Evolutionary conservation across 768 basidiomycete species (phyloP).

Genomic region (Chlorophyllum brunneum): DNA sequence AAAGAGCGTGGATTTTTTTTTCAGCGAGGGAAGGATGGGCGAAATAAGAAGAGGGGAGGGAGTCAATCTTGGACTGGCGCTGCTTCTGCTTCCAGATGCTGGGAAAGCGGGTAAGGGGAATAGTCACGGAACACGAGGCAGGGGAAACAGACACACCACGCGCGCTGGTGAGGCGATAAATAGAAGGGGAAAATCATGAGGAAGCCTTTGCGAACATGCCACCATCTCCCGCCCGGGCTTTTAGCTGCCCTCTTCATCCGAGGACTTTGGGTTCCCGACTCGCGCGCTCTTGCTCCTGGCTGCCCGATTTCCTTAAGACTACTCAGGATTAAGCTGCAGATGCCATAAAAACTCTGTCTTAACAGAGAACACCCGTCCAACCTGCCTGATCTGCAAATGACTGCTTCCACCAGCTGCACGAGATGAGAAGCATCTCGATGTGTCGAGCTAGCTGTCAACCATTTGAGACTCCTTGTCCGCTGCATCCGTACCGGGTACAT

Average conservation of each 20-base stretch:
- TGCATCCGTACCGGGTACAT: background rate
- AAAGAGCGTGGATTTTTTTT: constrained; percentile 45
- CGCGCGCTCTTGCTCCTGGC: constrained; percentile 8
- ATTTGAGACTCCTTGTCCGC: background rate
- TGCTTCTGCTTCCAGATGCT: constrained; percentile 44
- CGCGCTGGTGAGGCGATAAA: constrained; percentile 33
- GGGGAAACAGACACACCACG: constrained; percentile 30
- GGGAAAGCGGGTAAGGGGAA: constrained; percentile 1
- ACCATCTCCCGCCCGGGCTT: constrained; percentile 2
- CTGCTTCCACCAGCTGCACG: constrained; percentile 6
- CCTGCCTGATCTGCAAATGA: constrained; percentile 11
- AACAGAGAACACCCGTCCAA: constrained; percentile 9
- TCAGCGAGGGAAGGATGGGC: constrained; percentile 39
- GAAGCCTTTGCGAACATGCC: constrained; percentile 4
- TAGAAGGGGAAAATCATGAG: constrained; percentile 34
- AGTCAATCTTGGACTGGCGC: constrained; percentile 39
- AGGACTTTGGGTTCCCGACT: constrained; percentile 11
- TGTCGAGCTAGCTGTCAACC: constrained; percentile 3
- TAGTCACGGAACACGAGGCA: constrained; percentile 4
- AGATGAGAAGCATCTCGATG: constrained; percentile 1
- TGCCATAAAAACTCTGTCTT: constrained; percentile 14
- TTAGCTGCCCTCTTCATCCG: constrained; percentile 12
- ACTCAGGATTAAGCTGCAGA: constrained; percentile 12
- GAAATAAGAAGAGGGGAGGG: constrained; percentile 34
- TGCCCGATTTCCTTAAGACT: constrained; percentile 14